These are phyloP conservation scores for Debaryomycetaceae sp. DNA, from an alignment of 1,139 yeast species.

Conservation along the genomic window DNA sequence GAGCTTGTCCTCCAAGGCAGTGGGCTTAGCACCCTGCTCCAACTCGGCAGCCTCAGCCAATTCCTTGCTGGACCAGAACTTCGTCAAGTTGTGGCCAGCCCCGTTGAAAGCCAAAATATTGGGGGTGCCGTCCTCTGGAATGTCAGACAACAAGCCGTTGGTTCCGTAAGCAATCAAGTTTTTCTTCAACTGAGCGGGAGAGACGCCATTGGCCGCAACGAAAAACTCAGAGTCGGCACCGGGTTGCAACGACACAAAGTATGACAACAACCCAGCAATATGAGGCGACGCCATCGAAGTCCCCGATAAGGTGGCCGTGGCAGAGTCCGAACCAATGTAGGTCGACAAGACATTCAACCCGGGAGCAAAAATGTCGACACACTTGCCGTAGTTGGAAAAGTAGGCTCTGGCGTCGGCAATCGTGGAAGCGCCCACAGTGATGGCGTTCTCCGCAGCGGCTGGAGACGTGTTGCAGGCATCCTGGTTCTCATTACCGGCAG, in stretches of 20 bases:
- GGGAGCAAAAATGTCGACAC: slow-evolving; percentile 85
- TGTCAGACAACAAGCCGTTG: slow-evolving; percentile 57
- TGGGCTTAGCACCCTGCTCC: neutral
- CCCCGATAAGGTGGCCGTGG: slow-evolving; percentile 91
- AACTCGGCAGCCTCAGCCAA: slow-evolving; percentile 6
- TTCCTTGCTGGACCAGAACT: slow-evolving; percentile 53
- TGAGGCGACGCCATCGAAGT: slow-evolving; percentile 99
- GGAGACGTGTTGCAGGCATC: slow-evolving; percentile 86
- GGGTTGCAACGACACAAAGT: slow-evolving; percentile 90
- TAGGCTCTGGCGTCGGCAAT: slow-evolving; percentile 71
- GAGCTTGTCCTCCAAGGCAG: slow-evolving; percentile 14
- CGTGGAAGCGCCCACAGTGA: slow-evolving; percentile 82
- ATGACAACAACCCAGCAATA: slow-evolving; percentile 84
- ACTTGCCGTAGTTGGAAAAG: slow-evolving; percentile 77
- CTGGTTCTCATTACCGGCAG: slow-evolving; percentile 83
- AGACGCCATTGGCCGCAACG: slow-evolving; percentile 53
- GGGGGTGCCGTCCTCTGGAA: slow-evolving; percentile 76
- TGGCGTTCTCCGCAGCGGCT: slow-evolving; percentile 69
- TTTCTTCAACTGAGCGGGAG: slow-evolving; percentile 87
- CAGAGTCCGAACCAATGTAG: slow-evolving; percentile 79
- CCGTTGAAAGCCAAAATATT: slow-evolving; percentile 90
- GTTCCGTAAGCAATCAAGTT: slow-evolving; percentile 81
- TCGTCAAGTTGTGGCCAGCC: slow-evolving; percentile 75
- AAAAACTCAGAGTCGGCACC: slow-evolving; percentile 68
- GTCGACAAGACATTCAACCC: slow-evolving; percentile 79